Conservation (phyloP, 1,284 basidiomycete genomes). For the Ustilago loliicola region DNA sequence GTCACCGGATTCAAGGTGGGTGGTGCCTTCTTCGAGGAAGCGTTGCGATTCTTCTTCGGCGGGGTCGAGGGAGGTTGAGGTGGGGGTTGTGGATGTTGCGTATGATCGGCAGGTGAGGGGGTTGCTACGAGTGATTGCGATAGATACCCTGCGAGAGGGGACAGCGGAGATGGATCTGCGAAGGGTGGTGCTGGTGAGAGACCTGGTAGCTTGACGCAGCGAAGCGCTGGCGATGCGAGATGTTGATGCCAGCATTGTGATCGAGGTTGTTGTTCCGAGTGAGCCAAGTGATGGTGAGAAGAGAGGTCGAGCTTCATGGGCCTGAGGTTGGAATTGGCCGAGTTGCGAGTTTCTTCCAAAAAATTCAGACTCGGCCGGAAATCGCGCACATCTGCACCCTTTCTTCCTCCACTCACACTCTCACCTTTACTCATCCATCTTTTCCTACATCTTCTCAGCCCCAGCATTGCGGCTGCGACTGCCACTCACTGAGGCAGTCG, state of each 20-base stretch:
- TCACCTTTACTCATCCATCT: background rate
- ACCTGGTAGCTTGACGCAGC: slow-evolving; percentile 6
- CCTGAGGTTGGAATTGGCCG: background rate
- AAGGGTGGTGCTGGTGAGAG: background rate
- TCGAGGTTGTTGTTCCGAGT: background rate
- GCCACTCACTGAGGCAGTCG: background rate
- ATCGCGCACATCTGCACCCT: background rate
- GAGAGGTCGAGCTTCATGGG: background rate
- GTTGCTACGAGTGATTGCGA: background rate
- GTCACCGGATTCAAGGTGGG: slow-evolving; percentile 89
- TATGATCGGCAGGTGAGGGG: slow-evolving; percentile 71
- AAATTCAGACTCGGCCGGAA: slow-evolving; percentile 26
- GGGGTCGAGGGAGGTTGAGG: slow-evolving; percentile 85
- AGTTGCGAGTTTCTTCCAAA: slow-evolving; percentile 10
- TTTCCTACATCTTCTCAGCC: no score
- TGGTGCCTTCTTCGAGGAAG: slow-evolving; percentile 87
- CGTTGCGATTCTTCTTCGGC: slow-evolving; percentile 84
- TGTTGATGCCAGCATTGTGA: slow-evolving; percentile 33
- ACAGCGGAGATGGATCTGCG: slow-evolving; percentile 11
- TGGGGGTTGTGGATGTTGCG: slow-evolving; percentile 84
- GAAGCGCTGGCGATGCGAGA: slow-evolving; percentile 15
- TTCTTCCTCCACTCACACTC: slow-evolving; percentile 2
- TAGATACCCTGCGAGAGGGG: background rate
- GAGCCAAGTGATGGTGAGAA: background rate
- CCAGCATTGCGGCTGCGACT: slow-evolving; percentile 4